These are phyloP conservation scores for Pelargonium citronellum DNA, from an alignment of 441 rosid species.

Conservation along the genomic window DNA sequence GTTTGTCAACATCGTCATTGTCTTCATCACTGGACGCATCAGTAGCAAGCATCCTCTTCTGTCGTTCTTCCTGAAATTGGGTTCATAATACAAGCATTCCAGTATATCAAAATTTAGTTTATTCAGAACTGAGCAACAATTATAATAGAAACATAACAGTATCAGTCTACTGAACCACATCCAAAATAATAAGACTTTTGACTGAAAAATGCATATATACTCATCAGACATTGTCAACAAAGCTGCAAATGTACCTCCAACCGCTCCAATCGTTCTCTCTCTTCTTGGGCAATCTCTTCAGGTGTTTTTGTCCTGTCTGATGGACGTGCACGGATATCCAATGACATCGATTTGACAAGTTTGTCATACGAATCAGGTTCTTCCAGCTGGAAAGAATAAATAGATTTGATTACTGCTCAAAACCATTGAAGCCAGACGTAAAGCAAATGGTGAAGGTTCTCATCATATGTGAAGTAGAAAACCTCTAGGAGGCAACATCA, in stretches of 20 bases:
- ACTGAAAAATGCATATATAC: constrained; percentile 7
- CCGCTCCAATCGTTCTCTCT: constrained; percentile 62
- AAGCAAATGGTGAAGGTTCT: constrained; percentile 4
- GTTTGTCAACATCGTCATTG: constrained; percentile 42
- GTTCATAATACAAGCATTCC: constrained; percentile 1
- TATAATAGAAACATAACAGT: not conserved
- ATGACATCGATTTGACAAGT: constrained; percentile 46
- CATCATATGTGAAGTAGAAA: not conserved
- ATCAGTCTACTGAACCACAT: not conserved
- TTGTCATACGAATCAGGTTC: constrained; percentile 53
- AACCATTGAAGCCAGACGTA: not conserved
- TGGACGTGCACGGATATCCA: constrained; percentile 72
- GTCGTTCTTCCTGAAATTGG: constrained; percentile 60
- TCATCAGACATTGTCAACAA: constrained; percentile 9
- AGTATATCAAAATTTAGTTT: not conserved
- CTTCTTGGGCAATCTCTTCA: constrained; percentile 87
- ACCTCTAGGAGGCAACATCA: not conserved
- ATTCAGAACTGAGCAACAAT: not conserved
- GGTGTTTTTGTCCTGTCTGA: constrained; percentile 81
- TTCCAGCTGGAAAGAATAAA: constrained; percentile 28
- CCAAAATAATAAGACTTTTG: constrained; percentile 1
- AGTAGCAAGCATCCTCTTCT: constrained; percentile 65
- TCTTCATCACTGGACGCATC: constrained; percentile 75
- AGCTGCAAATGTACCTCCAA: constrained; percentile 54
- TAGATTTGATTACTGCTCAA: not conserved